Percentiles rank a stretch among this genome's conserved stretches.
These are phyloP conservation scores for Sclerotinia sclerotiorum DNA, from an alignment of 2,329 filamentous ascomycete genomes.

Conservation along the genomic window DNA sequence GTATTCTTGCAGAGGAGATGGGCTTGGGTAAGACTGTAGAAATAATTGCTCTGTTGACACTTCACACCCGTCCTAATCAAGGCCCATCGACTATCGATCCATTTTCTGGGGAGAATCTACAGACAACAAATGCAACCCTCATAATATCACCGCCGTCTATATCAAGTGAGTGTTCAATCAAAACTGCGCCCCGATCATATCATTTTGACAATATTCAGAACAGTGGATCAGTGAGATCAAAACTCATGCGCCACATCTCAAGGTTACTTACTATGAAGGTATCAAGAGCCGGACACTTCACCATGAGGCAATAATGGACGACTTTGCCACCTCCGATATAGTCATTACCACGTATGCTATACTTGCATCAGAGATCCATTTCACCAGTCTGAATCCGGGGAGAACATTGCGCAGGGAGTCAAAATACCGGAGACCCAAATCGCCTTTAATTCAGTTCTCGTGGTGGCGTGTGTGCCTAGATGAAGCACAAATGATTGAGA, in stretches of 20 bases:
- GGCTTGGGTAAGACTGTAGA: slow-evolving; percentile 80
- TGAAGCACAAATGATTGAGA: slow-evolving; percentile 92
- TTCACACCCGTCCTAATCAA: slow-evolving; percentile 51
- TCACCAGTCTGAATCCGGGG: slow-evolving; percentile 66
- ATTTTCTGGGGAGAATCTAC: slow-evolving; percentile 47
- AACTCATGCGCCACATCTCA: slow-evolving; percentile 57
- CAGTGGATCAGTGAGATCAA: slow-evolving; percentile 64
- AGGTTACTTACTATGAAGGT: slow-evolving; percentile 58
- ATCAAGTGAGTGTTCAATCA: slow-evolving; percentile 16
- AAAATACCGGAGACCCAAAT: slow-evolving; percentile 64
- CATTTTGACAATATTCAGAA: slow-evolving; percentile 38
- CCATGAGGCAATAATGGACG: slow-evolving; percentile 43
- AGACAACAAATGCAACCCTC: slow-evolving; percentile 55
- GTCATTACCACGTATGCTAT: slow-evolving; percentile 67
- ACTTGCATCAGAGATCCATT: slow-evolving; percentile 78
- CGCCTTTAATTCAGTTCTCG: slow-evolving; percentile 71
- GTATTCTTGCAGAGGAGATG: slow-evolving; percentile 73
- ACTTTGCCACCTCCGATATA: slow-evolving; percentile 55
- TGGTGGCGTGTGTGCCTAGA: slow-evolving; percentile 86
- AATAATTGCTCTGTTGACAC: slow-evolving; percentile 66
- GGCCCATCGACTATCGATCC: slow-evolving; percentile 39
- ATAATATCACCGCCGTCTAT: slow-evolving; percentile 61
- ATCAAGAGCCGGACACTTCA: slow-evolving; percentile 40
- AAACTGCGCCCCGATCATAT: not conserved
- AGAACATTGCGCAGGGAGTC: slow-evolving; percentile 63